phyloP scores from a whole-genome alignment of 108 stramenopile genomes.

The Nitzschia inconspicua region DNA sequence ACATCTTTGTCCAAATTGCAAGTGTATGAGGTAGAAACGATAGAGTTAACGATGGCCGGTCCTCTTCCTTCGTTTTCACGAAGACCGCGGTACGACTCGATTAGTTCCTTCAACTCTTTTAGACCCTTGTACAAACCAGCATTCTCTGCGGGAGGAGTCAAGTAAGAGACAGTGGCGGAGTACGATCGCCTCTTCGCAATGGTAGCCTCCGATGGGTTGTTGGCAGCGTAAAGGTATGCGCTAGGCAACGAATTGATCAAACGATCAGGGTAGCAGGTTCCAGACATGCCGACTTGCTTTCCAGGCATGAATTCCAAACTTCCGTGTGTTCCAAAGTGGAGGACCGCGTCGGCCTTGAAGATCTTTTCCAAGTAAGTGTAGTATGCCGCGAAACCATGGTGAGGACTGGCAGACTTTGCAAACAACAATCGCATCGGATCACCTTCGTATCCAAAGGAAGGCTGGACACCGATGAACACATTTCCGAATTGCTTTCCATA shows the following conservation, averaged over 20 bases:
- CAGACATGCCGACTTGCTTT: constrained; percentile 98
- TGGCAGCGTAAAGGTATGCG: constrained; percentile 95
- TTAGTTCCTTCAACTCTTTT: constrained; percentile 95
- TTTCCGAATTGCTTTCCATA: constrained; percentile 96
- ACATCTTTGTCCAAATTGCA: constrained; percentile 97
- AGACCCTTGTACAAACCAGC: constrained; percentile 97
- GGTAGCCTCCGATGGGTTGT: constrained; percentile 97
- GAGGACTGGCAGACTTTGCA: constrained; percentile 96
- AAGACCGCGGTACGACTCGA: constrained; percentile 93
- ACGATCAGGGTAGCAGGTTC: constrained; percentile 96
- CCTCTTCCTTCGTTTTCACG: constrained; percentile 93
- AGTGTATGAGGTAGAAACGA: constrained; percentile 89
- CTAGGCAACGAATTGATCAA: constrained; percentile 94
- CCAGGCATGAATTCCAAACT: constrained; percentile 97
- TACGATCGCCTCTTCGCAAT: constrained; percentile 97
- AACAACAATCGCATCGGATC: constrained; percentile 92
- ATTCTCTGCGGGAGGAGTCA: constrained; percentile 96
- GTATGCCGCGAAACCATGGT: constrained; percentile 98
- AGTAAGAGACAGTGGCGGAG: constrained; percentile 95
- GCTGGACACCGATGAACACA: constrained; percentile 95
- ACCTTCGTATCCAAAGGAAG: constrained; percentile 96
- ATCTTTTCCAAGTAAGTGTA: constrained; percentile 97
- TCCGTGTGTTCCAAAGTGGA: constrained; percentile 97
- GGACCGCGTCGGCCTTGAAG: constrained; percentile 93
- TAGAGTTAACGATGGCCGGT: constrained; percentile 94